Conservation (phyloP, 2,329 filamentous ascomycete genomes). For the Colletotrichum sp. region DNA sequence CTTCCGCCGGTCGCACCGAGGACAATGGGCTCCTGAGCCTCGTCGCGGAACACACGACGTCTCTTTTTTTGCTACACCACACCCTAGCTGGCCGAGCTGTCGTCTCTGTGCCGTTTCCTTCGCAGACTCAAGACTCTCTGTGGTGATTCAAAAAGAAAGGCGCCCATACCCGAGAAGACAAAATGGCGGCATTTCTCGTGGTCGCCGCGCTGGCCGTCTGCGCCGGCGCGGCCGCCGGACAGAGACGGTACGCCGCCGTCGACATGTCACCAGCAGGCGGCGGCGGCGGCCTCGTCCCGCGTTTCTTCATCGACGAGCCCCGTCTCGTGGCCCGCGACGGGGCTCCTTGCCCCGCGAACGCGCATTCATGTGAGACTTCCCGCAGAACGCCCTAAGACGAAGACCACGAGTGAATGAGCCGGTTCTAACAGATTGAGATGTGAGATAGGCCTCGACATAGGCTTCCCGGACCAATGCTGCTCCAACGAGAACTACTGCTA, state of each 20-base stretch:
- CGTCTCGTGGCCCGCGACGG: conserved; percentile 18
- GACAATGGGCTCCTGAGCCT: not conserved
- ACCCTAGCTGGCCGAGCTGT: not conserved
- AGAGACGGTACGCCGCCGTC: conserved; percentile 14
- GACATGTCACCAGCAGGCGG: conserved; percentile 8
- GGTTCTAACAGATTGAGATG: not conserved
- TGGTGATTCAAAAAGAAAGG: not conserved
- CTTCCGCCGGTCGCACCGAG: not conserved
- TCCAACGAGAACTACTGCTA: conserved; percentile 51
- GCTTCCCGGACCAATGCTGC: conserved; percentile 44
- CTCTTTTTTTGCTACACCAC: not conserved
- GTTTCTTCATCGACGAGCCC: conserved; percentile 20
- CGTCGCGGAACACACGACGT: not conserved
- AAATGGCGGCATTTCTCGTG: not conserved
- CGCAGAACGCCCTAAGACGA: not conserved
- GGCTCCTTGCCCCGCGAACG: not conserved
- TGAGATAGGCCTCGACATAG: conserved; percentile 47
- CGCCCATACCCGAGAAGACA: not conserved
- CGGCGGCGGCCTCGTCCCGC: conserved; percentile 9
- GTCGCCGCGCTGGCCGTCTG: not conserved
- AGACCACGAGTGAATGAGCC: too few species aligned
- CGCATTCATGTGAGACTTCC: conserved; percentile 16
- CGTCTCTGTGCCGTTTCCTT: not conserved
- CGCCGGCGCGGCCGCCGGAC: not conserved
- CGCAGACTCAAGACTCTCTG: not conserved